These are phyloP conservation scores for Wickerhamia fluorescens DNA, from an alignment of 805 yeast genomes.

Conservation along the genomic window DNA sequence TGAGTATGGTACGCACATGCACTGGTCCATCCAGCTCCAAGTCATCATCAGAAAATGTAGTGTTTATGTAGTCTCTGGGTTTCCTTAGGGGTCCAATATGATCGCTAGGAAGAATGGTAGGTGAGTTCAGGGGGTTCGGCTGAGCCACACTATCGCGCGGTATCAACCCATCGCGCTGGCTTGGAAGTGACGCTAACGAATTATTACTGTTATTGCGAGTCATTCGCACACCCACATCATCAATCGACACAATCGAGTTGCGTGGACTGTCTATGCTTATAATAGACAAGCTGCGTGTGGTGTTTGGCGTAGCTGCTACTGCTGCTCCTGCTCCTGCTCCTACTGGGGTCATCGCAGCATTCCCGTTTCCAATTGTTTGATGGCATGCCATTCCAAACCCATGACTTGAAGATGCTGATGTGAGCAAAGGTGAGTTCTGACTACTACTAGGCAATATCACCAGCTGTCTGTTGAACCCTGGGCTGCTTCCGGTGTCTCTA, in stretches of 20 bases:
- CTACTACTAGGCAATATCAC: no score
- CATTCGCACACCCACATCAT: slow-evolving; percentile 22
- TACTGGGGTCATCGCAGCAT: slow-evolving; percentile 1
- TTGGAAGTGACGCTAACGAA: slow-evolving; percentile 14
- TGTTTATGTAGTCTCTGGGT: no score
- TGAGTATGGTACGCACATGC: slow-evolving; percentile 5
- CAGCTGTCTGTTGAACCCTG: no score
- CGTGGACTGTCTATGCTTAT: slow-evolving; percentile 34
- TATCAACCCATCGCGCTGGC: neutral
- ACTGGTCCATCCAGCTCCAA: slow-evolving; percentile 20
- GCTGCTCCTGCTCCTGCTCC: slow-evolving; percentile 2
- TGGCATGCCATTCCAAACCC: no score
- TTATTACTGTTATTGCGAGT: slow-evolving; percentile 29
- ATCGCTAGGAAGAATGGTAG: no score
- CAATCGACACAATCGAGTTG: slow-evolving; percentile 34
- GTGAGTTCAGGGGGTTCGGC: neutral
- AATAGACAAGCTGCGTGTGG: slow-evolving; percentile 28
- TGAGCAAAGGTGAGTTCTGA: no score
- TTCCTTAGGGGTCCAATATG: no score
- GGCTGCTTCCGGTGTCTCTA: no score
- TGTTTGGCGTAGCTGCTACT: slow-evolving; percentile 8
- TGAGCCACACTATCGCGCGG: neutral
- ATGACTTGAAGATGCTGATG: no score
- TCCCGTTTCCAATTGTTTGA: no score
- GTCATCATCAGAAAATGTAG: slow-evolving; percentile 29